These are phyloP conservation scores for Wickerhamiella alocasiicola DNA, from an alignment of 805 yeast species.

Conservation along the genomic window DNA sequence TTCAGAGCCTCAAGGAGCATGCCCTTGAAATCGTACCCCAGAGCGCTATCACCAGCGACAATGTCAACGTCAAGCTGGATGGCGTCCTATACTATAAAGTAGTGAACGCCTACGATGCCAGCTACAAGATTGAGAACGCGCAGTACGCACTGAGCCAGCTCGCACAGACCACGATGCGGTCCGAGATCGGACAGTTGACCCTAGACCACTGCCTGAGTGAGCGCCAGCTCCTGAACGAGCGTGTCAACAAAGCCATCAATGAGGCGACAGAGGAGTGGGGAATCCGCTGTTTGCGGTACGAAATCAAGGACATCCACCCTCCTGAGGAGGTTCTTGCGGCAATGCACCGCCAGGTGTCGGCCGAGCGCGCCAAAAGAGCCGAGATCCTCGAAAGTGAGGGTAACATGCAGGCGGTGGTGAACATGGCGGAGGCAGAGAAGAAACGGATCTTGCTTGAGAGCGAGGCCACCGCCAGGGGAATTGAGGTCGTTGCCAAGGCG, in stretches of 20 bases:
- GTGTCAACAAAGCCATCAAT: constrained; percentile 66
- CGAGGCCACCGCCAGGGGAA: constrained; percentile 70
- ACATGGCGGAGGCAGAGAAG: constrained; percentile 72
- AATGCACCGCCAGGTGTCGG: constrained; percentile 82
- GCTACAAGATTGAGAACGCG: constrained; percentile 80
- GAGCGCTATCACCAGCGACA: constrained; percentile 75
- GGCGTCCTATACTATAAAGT: constrained; percentile 72
- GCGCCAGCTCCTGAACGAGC: constrained; percentile 56
- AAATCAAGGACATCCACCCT: constrained; percentile 79
- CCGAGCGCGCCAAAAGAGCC: constrained; percentile 78
- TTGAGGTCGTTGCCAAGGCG: constrained; percentile 51
- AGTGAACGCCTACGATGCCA: constrained; percentile 70
- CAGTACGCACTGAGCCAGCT: constrained; percentile 74
- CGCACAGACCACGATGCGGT: constrained; percentile 85
- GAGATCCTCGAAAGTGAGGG: constrained; percentile 74
- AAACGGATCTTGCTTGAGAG: constrained; percentile 71
- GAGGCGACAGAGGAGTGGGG: constrained; percentile 86
- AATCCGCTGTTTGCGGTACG: constrained; percentile 68
- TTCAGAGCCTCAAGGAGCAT: constrained; percentile 67
- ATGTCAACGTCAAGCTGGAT: constrained; percentile 72
- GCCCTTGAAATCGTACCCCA: constrained; percentile 81
- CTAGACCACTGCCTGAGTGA: constrained; percentile 69
- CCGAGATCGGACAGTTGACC: constrained; percentile 74
- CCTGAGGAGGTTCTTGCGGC: constrained; percentile 77
- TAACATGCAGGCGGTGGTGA: constrained; percentile 62